Evolutionary conservation across 139 green algal genomes (phyloP).

Genomic region (Pseudopediastrum boryanum): DNA sequence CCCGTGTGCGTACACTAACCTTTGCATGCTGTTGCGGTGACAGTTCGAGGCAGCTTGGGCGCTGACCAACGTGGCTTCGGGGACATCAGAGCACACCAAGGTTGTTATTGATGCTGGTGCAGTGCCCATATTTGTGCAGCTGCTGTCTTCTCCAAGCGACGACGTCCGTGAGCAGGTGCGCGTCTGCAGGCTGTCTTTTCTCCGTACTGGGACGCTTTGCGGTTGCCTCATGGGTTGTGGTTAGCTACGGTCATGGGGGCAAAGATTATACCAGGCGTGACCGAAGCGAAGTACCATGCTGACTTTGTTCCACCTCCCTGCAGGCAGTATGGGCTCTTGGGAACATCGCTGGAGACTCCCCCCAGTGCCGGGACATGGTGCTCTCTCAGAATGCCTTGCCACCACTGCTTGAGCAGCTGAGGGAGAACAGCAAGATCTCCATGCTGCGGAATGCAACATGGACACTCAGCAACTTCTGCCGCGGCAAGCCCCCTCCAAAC

Average conservation of each 20-base stretch:
- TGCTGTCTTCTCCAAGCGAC: slow-evolving; percentile 89
- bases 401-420: slow-evolving; percentile 94
- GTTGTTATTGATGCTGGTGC: slow-evolving; percentile 97
- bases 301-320: too few relatives aligned
- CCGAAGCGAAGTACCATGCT: too few relatives aligned
- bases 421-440: slow-evolving; percentile 89
- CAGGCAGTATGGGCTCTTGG: slow-evolving; percentile 99
- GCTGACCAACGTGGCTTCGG: slow-evolving; percentile 98
- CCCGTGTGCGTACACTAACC: background rate
- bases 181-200: background rate
- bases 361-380: slow-evolving; percentile 95
- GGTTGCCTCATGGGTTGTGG: too few relatives aligned
- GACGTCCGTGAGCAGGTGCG: slow-evolving; percentile 96
- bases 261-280: too few relatives aligned
- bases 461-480: slow-evolving; percentile 99
- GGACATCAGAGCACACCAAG: slow-evolving; percentile 95
- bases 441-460: slow-evolving; percentile 99
- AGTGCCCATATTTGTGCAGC: slow-evolving; percentile 97
- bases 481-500: slow-evolving; percentile 90
- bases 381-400: slow-evolving; percentile 81
- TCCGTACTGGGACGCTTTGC: background rate
- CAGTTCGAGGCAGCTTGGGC: slow-evolving; percentile 97
- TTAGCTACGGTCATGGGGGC: too few relatives aligned
- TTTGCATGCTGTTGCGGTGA: slow-evolving; percentile 12
- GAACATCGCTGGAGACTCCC: slow-evolving; percentile 97